Base-by-base conservation (phyloP, 306 rosid genomes). In the Mimosa bimucronata region DNA sequence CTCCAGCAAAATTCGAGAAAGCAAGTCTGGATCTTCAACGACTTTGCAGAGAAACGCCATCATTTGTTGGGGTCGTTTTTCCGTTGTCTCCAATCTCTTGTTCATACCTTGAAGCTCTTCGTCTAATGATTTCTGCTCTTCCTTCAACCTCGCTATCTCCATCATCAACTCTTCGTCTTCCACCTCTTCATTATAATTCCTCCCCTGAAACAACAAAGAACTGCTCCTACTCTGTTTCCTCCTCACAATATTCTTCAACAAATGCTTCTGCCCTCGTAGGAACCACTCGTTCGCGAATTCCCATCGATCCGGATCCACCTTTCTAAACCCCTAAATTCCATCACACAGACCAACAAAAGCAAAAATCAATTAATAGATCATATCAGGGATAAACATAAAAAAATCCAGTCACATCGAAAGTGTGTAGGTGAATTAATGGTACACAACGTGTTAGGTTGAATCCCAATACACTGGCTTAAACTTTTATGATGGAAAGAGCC, bases 261-360 rank as follows among this genome's bases (percentile, higher is more conserved):
- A 83, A 44, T 91, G 97, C 80, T 86, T 89, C 75, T 92, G 98
- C 18, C 94, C 98, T 9, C 96, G 77, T 3, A 95, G 90, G 65
- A 95, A 95, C 92, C 97, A 92, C 85, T 95, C 97, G 80, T 85
- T 95, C 57, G 98, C 98, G 21, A 95, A 95, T 69, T 95, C 98
- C 98, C 98, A 95, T 61, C 81, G 79, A 77, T 95, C 98, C 29
- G 98, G 97, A 81, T 95, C 98, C 16, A 95, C 98, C 79, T 95
- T 95, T 73, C 92, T 87, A 85, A 95, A 95, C 53, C 97, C 97
- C 98, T 93, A 77, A 44, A 34, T 34, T 13, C 15, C 50, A 60
- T 65, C 44, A 7, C 44, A 65, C 44, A 30, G 15, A 23, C 5
- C 38, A 9, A 6, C 34, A 60, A 34, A 34, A 34, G 5, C 5